Evolutionary conservation across 305 asterid species (phyloP), one percentile per base, ranked within the genome.

Genomic region (Solanum chacoense): DNA sequence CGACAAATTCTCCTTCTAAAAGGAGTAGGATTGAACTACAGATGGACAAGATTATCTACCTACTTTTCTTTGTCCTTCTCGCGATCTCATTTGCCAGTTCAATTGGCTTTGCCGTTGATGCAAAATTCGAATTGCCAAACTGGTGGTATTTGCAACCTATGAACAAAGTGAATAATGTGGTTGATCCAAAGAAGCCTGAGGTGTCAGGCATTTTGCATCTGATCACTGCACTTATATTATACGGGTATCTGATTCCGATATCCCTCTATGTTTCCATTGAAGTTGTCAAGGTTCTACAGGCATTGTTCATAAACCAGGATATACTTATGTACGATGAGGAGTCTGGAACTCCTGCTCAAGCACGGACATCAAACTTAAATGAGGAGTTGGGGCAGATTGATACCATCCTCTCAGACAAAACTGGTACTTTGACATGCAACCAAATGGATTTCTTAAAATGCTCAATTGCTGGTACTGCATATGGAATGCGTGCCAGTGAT

Each of bases 371-470:
- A 29, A 96, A 95, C 92, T 90, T 96, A 90, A 96, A 95, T 63
- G 99, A 97, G 92, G 98, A 96, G 63, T 91, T 97, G 77, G 99
- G 99, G 74, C 98, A 94, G 91, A 97, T 97, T 87, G 96, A 97
- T 55, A 96, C 98, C 3, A 94, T 97, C 89, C 94, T 97, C 28
- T 96, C 99, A 18, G 99, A 97, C 91, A 97, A 97, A 93, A 97
- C 99, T 1, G 99, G 99, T 85, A 97, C 99, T 35, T 92, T 97
- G 90, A 97, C 99, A 36, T 96, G 99, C 89, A 97, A 97, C 90
- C 98, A 96, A 87, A 97, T 97, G 99, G 98, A 97, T 86, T 97
- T 97, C 65, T 93, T 94, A 81, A 97, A 97, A 87, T 96, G 98
- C 92, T 96, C 99, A 37, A 95, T 96, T 71, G 97, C 94, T 73